phyloP scores from a whole-genome alignment of 352 stramenopile species.

The Globisporangium acanthophoron region DNA sequence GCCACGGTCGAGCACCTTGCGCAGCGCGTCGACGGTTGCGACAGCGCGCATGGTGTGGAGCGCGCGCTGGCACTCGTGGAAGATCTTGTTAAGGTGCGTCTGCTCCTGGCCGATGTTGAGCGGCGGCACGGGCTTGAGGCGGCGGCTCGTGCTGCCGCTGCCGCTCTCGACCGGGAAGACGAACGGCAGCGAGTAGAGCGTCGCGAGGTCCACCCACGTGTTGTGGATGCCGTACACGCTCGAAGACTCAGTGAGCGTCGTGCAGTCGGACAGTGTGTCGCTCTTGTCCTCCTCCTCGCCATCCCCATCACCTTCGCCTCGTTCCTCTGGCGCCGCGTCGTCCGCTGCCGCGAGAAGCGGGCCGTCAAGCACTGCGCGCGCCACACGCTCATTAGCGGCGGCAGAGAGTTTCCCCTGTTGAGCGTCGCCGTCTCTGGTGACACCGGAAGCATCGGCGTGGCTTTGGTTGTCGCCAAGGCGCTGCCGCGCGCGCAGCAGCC shows the following conservation, averaged over 20 bases:
- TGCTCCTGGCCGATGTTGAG: slow-evolving; percentile 72
- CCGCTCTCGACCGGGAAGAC: slow-evolving; percentile 31
- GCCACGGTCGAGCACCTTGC: slow-evolving; percentile 71
- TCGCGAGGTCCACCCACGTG: slow-evolving; percentile 75
- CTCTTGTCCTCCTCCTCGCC: slow-evolving; percentile 60
- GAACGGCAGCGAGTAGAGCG: slow-evolving; percentile 72
- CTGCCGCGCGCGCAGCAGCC: slow-evolving; percentile 22
- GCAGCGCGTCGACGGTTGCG: slow-evolving; percentile 64
- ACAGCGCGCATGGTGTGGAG: slow-evolving; percentile 72
- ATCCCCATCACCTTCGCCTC: neutral
- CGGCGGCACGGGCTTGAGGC: slow-evolving; percentile 53
- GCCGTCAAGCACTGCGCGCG: slow-evolving; percentile 43
- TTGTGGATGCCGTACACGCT: slow-evolving; percentile 75
- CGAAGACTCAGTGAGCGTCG: slow-evolving; percentile 58
- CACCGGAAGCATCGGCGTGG: slow-evolving; percentile 5
- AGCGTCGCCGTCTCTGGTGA: neutral
- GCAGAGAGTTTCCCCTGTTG: slow-evolving; percentile 32
- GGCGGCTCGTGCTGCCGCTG: slow-evolving; percentile 12
- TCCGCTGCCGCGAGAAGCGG: slow-evolving; percentile 13
- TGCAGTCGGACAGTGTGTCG: slow-evolving; percentile 73
- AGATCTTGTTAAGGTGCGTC: slow-evolving; percentile 64
- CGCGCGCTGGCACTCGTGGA: slow-evolving; percentile 63
- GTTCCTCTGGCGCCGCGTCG: slow-evolving; percentile 2
- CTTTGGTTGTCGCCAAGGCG: neutral
- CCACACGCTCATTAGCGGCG: slow-evolving; percentile 61